Evolutionary conservation across 2,329 filamentous ascomycete species (phyloP), one percentile per base, ranked within the genome.

Genomic region (Gaeumannomyces sp.): DNA sequence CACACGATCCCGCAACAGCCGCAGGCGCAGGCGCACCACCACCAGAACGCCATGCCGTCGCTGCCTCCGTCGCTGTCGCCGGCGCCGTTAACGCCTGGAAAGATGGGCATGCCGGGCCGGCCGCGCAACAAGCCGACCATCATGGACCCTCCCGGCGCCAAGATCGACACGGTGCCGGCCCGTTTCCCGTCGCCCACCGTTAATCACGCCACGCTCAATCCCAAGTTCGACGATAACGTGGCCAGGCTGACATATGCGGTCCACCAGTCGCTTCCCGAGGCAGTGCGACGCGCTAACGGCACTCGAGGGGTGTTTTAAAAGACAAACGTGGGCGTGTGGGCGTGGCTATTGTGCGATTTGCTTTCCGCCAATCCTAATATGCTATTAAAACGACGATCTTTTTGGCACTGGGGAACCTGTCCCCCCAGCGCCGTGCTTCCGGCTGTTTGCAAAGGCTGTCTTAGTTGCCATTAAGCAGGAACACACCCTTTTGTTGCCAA

Each of bases 241-340:
- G 71, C 72, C 5, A 75, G 75, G 45, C 70, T 81, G 27, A 76
- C 71, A 4, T 75, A 73, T 67, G 73, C 76, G 27, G 71, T 85
- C 5, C 74, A 76, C 22, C 76, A 76, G 58, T 73, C 78, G 19
- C 68, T 78, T 10, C 74, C 81, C 0, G 74, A 79, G 38, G 76
- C 78, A n/a, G 79, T 84, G 27, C 77, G 82, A 16, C 78, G 80
- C 59, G 77, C 77, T 1, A 29, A 29, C 29, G 6, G 29, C 29
- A 29, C 29, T 29, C 29, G 29, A 29, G 29, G 29, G 29, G 29
- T 29, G 29, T 29, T 29, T 29, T 29, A 29, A 29, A 29, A 29
- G 29, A 29, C 29, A 6, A 6, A 29, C 29, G 29, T 29, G 29
- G 29, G 29, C 29, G 29, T 29, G 29, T 29, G 29, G 29, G 29